Conservation (phyloP, 2,329 filamentous ascomycete species). For the Coleophoma eucalyptorum region DNA sequence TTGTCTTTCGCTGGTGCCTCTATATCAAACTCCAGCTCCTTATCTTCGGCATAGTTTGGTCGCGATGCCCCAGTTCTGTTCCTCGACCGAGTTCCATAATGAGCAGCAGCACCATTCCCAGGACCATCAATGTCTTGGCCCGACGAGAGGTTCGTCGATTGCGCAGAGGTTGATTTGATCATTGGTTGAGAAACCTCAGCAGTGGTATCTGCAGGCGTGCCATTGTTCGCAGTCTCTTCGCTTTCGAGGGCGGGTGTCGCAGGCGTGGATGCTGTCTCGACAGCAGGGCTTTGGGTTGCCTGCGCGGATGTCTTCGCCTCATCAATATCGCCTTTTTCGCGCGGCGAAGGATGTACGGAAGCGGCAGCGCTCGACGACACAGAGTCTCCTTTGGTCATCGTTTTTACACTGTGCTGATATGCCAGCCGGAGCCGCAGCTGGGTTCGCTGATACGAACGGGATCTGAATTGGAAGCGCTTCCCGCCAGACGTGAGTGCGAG, state of each 20-base stretch:
- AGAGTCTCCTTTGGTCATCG: conserved; percentile 25
- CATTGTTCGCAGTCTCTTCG: no score
- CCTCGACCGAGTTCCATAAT: conserved; percentile 90
- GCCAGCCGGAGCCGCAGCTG: conserved; percentile 2
- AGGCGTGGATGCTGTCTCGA: conserved; percentile 45
- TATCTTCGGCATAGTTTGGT: conserved; percentile 93
- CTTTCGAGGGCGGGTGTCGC: conserved; percentile 25
- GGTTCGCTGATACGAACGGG: not conserved
- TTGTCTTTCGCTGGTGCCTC: conserved; percentile 61
- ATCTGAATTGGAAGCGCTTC: conserved; percentile 21
- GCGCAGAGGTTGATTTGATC: no score
- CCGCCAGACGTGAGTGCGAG: conserved; percentile 24
- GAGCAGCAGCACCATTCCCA: conserved; percentile 31
- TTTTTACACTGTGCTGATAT: not conserved
- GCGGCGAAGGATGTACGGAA: conserved; percentile 13
- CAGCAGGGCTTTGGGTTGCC: not conserved
- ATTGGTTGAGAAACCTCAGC: no score
- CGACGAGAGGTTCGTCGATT: no score
- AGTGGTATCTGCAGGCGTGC: no score
- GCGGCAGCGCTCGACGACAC: conserved; percentile 19
- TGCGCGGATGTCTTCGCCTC: conserved; percentile 8
- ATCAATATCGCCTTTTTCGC: conserved; percentile 10
- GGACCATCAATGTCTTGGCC: conserved; percentile 9
- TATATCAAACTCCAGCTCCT: conserved; percentile 86
- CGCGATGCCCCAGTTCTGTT: conserved; percentile 78